These are phyloP conservation scores for Backusella morwellensis DNA, from an alignment of 192 early-diverging fungal genomes.

Conservation along the genomic window DNA sequence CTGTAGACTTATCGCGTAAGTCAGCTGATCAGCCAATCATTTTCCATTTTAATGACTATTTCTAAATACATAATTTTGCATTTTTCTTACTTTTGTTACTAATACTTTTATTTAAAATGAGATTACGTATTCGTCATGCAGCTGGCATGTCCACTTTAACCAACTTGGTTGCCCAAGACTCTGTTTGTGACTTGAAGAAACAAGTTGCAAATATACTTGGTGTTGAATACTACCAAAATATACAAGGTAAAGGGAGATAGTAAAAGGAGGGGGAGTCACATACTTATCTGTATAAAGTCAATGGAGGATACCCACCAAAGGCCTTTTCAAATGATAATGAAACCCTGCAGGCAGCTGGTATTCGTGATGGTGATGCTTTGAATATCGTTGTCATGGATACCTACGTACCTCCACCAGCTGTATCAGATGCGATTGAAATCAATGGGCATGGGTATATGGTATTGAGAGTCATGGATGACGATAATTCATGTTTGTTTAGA, in stretches of 20 bases:
- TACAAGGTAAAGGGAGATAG: not conserved
- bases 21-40: no score
- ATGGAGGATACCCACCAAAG: slow-evolving; percentile 49
- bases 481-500: slow-evolving; percentile 74
- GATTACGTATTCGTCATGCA: slow-evolving; percentile 44
- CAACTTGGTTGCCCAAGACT: slow-evolving; percentile 19
- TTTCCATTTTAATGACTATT: not conserved
- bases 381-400: slow-evolving; percentile 11
- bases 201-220: slow-evolving; percentile 6
- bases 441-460: not conserved
- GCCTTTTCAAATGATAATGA: slow-evolving; percentile 5
- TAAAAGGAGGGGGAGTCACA: not conserved
- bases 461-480: slow-evolving; percentile 58
- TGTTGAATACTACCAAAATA: not conserved
- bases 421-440: not conserved
- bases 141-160: slow-evolving; percentile 38
- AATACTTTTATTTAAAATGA: slow-evolving; percentile 29
- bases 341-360: slow-evolving; percentile 22
- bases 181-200: slow-evolving; percentile 25
- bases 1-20: no score
- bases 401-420: not conserved
- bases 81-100: not conserved
- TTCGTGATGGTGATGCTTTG: slow-evolving; percentile 46
- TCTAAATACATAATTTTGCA: not conserved
- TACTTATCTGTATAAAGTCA: slow-evolving; percentile 19